Evolutionary conservation across 1,284 basidiomycete genomes (phyloP), one percentile per base, ranked within the genome.

Genomic region (Tilletia setariae): DNA sequence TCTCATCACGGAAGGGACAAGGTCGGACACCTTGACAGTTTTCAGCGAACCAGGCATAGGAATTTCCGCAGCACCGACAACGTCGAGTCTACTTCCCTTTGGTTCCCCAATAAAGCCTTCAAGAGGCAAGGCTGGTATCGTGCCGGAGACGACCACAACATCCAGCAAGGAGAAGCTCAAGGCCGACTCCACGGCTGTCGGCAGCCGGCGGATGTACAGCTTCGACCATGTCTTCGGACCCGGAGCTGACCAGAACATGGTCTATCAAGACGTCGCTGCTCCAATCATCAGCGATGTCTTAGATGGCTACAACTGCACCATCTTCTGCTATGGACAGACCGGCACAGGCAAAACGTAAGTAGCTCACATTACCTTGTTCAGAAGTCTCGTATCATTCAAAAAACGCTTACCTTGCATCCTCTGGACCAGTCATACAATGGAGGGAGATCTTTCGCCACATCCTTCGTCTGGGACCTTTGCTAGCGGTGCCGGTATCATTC

Each of bases 311-410:
- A 98, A 98, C 80, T 98, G 96, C 81, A 98, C 96, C 0, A 86
- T 98, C 43, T 98, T 98, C 84, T 95, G 95, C 1, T 99, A 99
- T 80, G 96, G 96, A 2, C 96, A 98, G 83, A 99, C 96, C 0
- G 96, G 96, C 4, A 98, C 96, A 0, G 96, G 96, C 19, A 99
- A 99, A 85, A 98, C 96, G 90, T 96, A 79, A 79, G 69, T 46
- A 23, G 25, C 43, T n/a, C 2, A 25, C 13, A 35, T n/a, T 82
- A 82, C 66, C 6, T 8, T 1, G 8, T 1, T 32, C 21, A 6
- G 21, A 32, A 13, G 74, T 64, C 47, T 7, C 35, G 16, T 53
- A 25, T 8, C 62, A 15, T n/a, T n/a, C 42, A 19, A 13, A 25
- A 23, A 59, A 11, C 28, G 53, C 53, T 59, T 15, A 42, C 21